Evolutionary conservation across 2,329 filamentous ascomycete genomes (phyloP).

Genomic region (Alternaria ventricosa): DNA sequence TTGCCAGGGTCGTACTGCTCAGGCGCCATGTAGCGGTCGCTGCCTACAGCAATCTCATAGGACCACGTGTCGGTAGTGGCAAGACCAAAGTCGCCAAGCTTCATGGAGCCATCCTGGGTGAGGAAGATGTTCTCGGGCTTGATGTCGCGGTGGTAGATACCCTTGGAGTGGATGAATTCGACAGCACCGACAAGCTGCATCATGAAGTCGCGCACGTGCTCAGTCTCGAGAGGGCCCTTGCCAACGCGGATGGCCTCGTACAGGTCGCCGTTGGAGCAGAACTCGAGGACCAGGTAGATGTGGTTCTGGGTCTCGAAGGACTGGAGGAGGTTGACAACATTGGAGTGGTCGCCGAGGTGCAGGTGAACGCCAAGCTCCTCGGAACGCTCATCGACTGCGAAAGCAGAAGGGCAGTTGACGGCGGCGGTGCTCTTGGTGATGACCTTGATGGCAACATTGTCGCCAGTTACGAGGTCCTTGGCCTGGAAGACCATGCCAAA

Average conservation of each 20-base stretch:
- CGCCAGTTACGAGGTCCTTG: slow-evolving; percentile 75
- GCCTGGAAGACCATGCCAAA: slow-evolving; percentile 99
- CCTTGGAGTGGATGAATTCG: slow-evolving; percentile 86
- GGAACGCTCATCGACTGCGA: slow-evolving; percentile 81
- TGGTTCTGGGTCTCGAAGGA: slow-evolving; percentile 93
- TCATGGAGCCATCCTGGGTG: slow-evolving; percentile 84
- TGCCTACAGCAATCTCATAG: slow-evolving; percentile 90
- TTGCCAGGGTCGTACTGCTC: slow-evolving; percentile 94
- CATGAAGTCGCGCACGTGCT: slow-evolving; percentile 98
- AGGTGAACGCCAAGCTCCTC: slow-evolving; percentile 83
- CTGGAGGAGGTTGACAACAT: slow-evolving; percentile 91
- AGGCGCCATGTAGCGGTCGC: slow-evolving; percentile 98
- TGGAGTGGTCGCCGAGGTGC: slow-evolving; percentile 78
- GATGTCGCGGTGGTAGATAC: slow-evolving; percentile 96
- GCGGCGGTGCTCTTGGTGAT: slow-evolving; percentile 80
- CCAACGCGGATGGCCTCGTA: slow-evolving; percentile 95
- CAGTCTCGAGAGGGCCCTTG: slow-evolving; percentile 88
- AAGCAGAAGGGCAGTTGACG: slow-evolving; percentile 64
- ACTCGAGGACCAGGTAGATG: slow-evolving; percentile 91
- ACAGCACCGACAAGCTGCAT: slow-evolving; percentile 89
- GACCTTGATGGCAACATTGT: slow-evolving; percentile 94
- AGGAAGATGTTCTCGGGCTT: slow-evolving; percentile 99
- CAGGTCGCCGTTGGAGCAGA: slow-evolving; percentile 91
- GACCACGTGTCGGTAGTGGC: slow-evolving; percentile 91
- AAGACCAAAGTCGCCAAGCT: slow-evolving; percentile 94